Conservation (phyloP, 108 stramenopile genomes). For the Nannochloropsis salina region DNA sequence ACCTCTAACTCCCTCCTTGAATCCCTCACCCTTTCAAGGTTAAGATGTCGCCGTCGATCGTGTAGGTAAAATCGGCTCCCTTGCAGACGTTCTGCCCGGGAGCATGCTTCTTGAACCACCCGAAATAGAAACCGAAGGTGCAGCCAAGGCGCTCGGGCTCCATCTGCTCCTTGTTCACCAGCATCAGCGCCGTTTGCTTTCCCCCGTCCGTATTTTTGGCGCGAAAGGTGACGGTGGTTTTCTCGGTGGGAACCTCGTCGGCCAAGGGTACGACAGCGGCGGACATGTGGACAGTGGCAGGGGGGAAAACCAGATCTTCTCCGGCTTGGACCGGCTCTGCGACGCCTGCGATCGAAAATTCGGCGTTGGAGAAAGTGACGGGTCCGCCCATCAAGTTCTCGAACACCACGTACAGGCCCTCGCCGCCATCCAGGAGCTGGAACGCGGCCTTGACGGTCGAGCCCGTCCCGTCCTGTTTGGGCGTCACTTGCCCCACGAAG, state of each 20-base stretch:
- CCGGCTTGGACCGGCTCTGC: neutral
- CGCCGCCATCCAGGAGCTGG: neutral
- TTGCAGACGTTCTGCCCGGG: neutral
- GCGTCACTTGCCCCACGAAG: neutral
- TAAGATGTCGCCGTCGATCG: neutral
- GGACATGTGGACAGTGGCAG: neutral
- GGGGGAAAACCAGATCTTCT: neutral
- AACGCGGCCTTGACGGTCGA: neutral
- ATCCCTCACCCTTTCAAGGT: neutral
- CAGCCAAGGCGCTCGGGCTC: neutral
- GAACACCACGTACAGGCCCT: neutral
- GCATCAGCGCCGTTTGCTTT: neutral
- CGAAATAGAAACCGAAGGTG: slow-evolving; percentile 9
- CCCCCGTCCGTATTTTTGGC: neutral
- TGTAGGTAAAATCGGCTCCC: neutral
- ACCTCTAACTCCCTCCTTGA: no score
- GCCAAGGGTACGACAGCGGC: neutral
- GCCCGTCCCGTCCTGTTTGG: neutral
- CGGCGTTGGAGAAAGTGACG: neutral
- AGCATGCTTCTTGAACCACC: slow-evolving; percentile 2
- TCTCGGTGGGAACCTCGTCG: neutral
- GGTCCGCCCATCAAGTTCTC: neutral
- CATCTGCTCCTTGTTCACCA: slow-evolving; percentile 15
- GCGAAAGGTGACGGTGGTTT: neutral
- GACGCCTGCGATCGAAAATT: neutral